A percentile compares a stretch with the other conserved stretches of the same genome.
phyloP scores from a whole-genome alignment of 129 eudicot species.

The Helichrysum umbraculigerum region DNA sequence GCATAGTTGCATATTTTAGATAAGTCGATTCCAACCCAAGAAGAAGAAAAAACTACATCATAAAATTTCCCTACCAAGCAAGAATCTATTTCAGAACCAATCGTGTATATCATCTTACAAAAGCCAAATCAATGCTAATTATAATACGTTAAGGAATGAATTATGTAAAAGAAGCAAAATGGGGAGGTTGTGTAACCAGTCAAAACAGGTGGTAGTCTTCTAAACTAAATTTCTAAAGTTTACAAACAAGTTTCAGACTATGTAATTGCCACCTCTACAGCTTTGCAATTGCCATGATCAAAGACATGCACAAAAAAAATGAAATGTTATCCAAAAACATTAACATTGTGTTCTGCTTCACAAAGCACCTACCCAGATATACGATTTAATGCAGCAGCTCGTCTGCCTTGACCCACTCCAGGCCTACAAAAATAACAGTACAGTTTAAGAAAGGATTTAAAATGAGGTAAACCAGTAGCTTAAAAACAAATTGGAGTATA shows the following conservation, averaged over 20 bases:
- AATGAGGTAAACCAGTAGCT: neutral
- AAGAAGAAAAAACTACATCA: too few species aligned
- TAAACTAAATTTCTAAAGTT: too few species aligned
- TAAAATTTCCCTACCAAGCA: neutral
- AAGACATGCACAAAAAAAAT: neutral
- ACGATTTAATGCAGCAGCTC: conserved; percentile 45
- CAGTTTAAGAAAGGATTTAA: neutral
- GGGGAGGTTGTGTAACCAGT: too few species aligned
- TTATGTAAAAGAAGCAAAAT: too few species aligned
- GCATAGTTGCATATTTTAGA: too few species aligned
- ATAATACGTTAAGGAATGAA: neutral
- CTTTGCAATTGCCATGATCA: neutral
- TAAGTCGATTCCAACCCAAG: too few species aligned
- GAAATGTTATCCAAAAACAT: neutral
- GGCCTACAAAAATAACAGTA: conserved; percentile 44
- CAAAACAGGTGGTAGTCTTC: too few species aligned
- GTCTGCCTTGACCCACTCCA: conserved; percentile 57
- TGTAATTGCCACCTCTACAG: too few species aligned
- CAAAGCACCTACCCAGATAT: conserved; percentile 44
- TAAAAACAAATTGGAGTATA: neutral
- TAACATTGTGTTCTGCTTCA: neutral
- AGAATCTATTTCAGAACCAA: neutral
- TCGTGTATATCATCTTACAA: neutral
- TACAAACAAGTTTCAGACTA: neutral
- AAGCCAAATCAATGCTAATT: neutral